Evolutionary conservation across 352 stramenopile species (phyloP).

Genomic region (Pythium angustatum): DNA sequence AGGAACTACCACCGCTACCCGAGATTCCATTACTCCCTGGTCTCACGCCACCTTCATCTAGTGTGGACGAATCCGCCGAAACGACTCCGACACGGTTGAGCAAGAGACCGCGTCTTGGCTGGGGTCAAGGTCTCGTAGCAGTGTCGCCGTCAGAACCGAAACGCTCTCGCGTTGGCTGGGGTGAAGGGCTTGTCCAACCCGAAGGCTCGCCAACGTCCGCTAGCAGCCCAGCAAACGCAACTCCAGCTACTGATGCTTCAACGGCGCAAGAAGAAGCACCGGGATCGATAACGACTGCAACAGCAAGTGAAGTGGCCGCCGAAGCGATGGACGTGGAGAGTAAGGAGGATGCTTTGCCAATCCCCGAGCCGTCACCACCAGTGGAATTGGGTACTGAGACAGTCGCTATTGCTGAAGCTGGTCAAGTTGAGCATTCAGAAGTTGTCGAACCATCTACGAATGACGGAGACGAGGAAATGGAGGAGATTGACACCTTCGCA

Average conservation of each 20-base stretch:
- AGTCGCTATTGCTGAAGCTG: neutral
- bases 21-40: slow-evolving; percentile 48
- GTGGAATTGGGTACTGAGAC: neutral
- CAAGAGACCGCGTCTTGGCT: slow-evolving; percentile 72
- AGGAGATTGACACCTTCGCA: slow-evolving; percentile 21
- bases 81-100: slow-evolving; percentile 49
- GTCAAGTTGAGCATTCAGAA: neutral
- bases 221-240: no score
- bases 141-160: slow-evolving; percentile 65
- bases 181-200: slow-evolving; percentile 61
- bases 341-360: neutral
- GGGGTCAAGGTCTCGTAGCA: slow-evolving; percentile 81
- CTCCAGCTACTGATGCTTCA: neutral
- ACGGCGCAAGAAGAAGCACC: neutral
- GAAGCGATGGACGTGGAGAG: neutral
- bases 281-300: neutral
- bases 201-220: no score
- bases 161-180: slow-evolving; percentile 80
- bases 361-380: neutral
- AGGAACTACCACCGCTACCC: slow-evolving; percentile 64
- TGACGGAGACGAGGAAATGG: slow-evolving; percentile 16
- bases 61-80: slow-evolving; percentile 23
- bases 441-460: neutral
- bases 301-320: neutral
- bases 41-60: slow-evolving; percentile 6